phyloP scores from a whole-genome alignment of 805 yeast species.

The Yarrowia porcina region DNA sequence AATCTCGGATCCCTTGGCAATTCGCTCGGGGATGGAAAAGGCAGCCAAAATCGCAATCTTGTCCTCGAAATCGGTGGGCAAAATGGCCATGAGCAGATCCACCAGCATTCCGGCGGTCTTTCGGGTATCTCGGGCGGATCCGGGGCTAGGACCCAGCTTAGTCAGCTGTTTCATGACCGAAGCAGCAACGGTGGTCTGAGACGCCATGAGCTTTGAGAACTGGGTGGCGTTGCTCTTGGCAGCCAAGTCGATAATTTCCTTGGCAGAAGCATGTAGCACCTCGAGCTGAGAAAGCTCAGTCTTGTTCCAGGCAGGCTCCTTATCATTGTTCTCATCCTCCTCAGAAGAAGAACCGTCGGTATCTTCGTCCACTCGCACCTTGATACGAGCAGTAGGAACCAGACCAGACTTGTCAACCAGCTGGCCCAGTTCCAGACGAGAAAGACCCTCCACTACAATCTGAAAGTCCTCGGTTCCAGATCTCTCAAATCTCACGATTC shows the following conservation, averaged over 20 bases:
- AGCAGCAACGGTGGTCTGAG: not conserved
- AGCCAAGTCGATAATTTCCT: conserved; percentile 28
- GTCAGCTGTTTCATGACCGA: conserved; percentile 28
- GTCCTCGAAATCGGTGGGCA: conserved; percentile 37
- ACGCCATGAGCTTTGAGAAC: conserved; percentile 5
- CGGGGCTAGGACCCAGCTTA: conserved; percentile 22
- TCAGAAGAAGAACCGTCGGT: conserved; percentile 14
- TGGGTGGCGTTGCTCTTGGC: conserved; percentile 12
- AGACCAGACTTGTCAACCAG: conserved; percentile 23
- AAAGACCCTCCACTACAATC: conserved; percentile 31
- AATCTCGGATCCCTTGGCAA: conserved; percentile 32
- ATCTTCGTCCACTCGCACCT: not conserved
- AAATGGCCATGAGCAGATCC: conserved; percentile 39
- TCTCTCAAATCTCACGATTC: conserved; percentile 31
- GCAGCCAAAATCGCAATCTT: conserved; percentile 36
- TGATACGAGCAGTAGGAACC: conserved; percentile 1
- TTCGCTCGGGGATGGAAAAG: conserved; percentile 33
- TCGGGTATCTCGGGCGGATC: conserved; percentile 23
- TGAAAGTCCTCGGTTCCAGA: conserved; percentile 26
- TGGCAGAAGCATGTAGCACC: conserved; percentile 29
- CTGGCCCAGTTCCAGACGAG: conserved; percentile 28
- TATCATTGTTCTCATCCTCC: not conserved
- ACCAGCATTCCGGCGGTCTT: conserved; percentile 37
- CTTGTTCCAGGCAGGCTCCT: not conserved
- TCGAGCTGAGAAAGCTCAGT: conserved; percentile 17